Evolutionary conservation across 208 protist genomes (phyloP).

Genomic region (Wallacemonas rigidus): DNA sequence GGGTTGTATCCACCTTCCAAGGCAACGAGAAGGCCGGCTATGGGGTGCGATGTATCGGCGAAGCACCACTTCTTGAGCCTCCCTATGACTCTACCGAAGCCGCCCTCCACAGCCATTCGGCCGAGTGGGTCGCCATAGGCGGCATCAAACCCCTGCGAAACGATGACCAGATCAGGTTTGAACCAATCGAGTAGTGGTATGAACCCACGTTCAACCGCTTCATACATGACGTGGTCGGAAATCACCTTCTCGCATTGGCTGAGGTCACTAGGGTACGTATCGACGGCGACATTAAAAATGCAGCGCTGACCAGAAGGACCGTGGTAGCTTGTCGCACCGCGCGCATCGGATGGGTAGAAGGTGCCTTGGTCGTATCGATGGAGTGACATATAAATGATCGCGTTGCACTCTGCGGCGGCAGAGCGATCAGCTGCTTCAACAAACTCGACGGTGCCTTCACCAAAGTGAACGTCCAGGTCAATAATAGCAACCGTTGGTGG

Average conservation of each 20-base stretch:
- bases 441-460: conserved; percentile 91
- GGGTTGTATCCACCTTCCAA: conserved; percentile 86
- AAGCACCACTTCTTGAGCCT: conserved; percentile 64
- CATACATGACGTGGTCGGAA: conserved; percentile 70
- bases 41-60: conserved; percentile 11
- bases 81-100: conserved; percentile 54
- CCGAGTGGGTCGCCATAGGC: conserved; percentile 90
- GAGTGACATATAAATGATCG: conserved; percentile 82
- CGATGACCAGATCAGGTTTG: conserved; percentile 75
- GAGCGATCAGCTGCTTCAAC: conserved; percentile 55
- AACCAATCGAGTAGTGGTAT: conserved; percentile 75
- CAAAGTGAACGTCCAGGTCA: conserved; percentile 94
- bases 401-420: conserved; percentile 6
- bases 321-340: conserved; percentile 42
- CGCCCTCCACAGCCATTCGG: conserved; percentile 79
- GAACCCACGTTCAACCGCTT: conserved; percentile 60
- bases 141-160: conserved; percentile 93
- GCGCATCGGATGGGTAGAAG: conserved; percentile 68
- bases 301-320: conserved; percentile 23
- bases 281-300: conserved; percentile 79
- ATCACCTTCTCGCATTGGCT: conserved; percentile 60
- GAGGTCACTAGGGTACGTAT: conserved; percentile 59
- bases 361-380: conserved; percentile 72
- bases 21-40: conserved; percentile 53
- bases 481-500: conserved; percentile 70